Evolutionary conservation across 73 alveolate genomes (phyloP), one percentile per base, ranked within the genome.

Genomic region (Paramecium octaurelia): DNA sequence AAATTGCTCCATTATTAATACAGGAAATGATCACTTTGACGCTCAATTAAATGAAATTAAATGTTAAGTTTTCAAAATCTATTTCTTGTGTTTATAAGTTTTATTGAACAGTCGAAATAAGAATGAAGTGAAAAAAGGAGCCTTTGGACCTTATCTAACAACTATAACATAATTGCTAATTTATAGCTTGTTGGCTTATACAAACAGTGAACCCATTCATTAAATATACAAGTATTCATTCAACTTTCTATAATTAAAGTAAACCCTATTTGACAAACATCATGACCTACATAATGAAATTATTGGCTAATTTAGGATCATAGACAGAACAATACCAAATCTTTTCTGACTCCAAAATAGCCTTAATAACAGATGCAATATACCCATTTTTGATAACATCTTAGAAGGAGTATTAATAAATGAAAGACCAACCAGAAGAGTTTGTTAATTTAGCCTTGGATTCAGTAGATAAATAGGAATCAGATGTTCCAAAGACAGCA

Each of bases 381-480:
- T 84, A 94, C 57, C 95, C 96, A 46, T 88, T 93, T 58, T 58
- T 96, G 84, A 91, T 85, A 23, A 93, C 99, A 29, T 21, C 95
- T 1, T 35, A 89, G 16, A 86, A 64, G 4, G 99, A 96, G 35
- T 24, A 57, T 38, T 93, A 88, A 58, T 23, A 86, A 43, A 86
- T 95, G 94, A 68, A 46, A 23, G 92, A 83, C 0, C 87, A 95
- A 46, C 99, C 99, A 42, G 94, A 93, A 70, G 97, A 95, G 36
- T 96, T 96, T 85, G 97, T 96, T 4, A 86, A 60, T 27, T 86
- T 96, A 12, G 95, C 97, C 18, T 93, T 96, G 24, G 99, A 96
- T 84, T 71, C 95, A 18, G 93, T 97, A 31, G 99, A 96, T 77
- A 96, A 95, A 77, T 83, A 96, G 69, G 95, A 92, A 85, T 75